Evolutionary conservation across 495 filamentous ascomycete genomes (phyloP), one percentile per base, ranked within the genome.

Genomic region (Penicillium paradoxum): DNA sequence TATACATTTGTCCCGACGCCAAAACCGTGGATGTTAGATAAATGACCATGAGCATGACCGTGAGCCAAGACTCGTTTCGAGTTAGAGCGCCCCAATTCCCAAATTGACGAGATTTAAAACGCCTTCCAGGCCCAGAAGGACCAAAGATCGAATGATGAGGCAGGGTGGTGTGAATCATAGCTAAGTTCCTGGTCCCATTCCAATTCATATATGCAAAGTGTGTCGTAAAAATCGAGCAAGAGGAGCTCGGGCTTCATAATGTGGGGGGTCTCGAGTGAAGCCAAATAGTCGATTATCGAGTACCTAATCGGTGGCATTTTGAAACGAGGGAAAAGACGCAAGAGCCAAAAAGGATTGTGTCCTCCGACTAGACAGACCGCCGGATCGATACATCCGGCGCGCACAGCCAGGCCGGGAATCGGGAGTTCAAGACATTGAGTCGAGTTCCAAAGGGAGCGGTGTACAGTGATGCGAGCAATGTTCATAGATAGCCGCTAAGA

Each of bases 1-100:
- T 62, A 38, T 59, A 50, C 48, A 65, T 48, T 22, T 53, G 22
- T 46, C 48, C 59, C 24, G 50, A 57, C 53, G 47, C 62, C 55
- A 55, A 33, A 44, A 29, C 11, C 46, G 17, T 25, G 24, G 41
- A 47, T 50, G 25, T 54, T 44, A 48, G 25, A 37, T 40, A 48
- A 25, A 56, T 56, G 51, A 44, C 54, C 43, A 43, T 37, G 46
- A 50, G 42, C 25, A 17, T 33, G 43, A 10, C 48, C 37, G 18
- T 24, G 22, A 10, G 48, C 21, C 52, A 48, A 36, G n/a, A 32
- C 25, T 19, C 17, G 9, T 19, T 29, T 27, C 27, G 29, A 33
- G 19, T 15, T 30, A 25, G 18, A 41, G 24, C 36, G 47, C 47
- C 47, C 47, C 36, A 50, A 21, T 17, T 22, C 17, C 34, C 37